Percentiles rank a stretch among this genome's conserved stretches.
Evolutionary conservation across 2,329 filamentous ascomycete genomes (phyloP).

Genomic region (Sclerotiophoma versabilis): DNA sequence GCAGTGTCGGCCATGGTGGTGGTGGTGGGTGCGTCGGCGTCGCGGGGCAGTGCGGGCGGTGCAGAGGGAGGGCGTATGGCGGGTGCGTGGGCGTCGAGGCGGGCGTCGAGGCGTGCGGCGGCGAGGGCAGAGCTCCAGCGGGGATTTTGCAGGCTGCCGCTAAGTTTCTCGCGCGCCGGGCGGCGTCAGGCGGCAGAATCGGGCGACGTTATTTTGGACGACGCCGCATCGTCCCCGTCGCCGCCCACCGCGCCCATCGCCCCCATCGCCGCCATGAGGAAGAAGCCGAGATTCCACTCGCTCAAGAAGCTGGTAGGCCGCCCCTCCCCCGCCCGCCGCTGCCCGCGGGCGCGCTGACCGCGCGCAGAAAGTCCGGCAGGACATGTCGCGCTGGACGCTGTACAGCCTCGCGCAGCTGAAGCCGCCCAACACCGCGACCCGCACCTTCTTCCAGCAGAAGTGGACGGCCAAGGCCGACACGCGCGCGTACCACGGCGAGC

Average conservation of each 20-base stretch:
- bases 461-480: conserved; percentile 86
- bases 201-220: neutral
- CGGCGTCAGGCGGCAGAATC: neutral
- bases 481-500: conserved; percentile 91
- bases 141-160: conserved; percentile 5
- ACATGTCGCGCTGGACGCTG: conserved; percentile 97
- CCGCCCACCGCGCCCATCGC: neutral
- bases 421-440: conserved; percentile 46
- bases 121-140: neutral
- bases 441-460: conserved; percentile 97
- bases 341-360: neutral
- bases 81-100: conserved; percentile 1
- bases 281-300: conserved; percentile 67
- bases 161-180: too few relatives aligned
- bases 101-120: neutral
- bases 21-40: conserved; percentile 23
- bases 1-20: conserved; percentile 20
- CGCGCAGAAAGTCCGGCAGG: conserved; percentile 84
- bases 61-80: too few relatives aligned
- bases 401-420: conserved; percentile 77
- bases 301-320: conserved; percentile 68
- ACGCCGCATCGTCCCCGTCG: neutral
- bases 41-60: too few relatives aligned
- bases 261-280: conserved; percentile 51
- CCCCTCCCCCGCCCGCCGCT: neutral